Base-by-base conservation (phyloP, 352 stramenopile genomes). In the Aphanomyces astaci region DNA sequence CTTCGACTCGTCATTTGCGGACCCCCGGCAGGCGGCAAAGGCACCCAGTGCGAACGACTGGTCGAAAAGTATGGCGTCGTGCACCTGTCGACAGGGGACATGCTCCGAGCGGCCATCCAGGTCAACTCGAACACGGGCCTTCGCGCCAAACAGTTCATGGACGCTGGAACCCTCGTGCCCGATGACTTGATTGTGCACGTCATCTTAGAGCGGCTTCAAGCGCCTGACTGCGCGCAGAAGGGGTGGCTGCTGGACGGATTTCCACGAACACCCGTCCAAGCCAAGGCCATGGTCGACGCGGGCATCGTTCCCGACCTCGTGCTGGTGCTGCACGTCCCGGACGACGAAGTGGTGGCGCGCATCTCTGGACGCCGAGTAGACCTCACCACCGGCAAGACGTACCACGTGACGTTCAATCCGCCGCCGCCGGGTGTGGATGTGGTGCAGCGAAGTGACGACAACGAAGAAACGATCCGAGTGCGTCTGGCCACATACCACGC, bases 321-420 rank as follows among this genome's bases (percentile, higher is more conserved):
- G 65, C 73, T 98, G 13, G 82, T 97, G 31, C 86, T 99, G 31
- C 76, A 98, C 15, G 94, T 98, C 9, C 94, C 94, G 0, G 95
- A 99, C 71, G 88, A 90, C 32, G 89, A 98, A 32, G 86, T 98
- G 15, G 89, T 98, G 72, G 95, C 97, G 62, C 88, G 96, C 59
- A 98, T 98, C 62, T 97, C 90, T 43, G 96, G 96, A 52, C 84
- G 96, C 32, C 93, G 95, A 65, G 89, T 98, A 32, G 94, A 99
- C 73, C 95, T 96, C 31, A 82, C 86, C 36, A 96, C 80, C 1
- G 94, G 95, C 73, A 90, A 95, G 62, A 97, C 88, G 60, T 99
- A 98, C 76, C 96, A 99, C 62, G 79, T 98, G 4, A 96, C 98
- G 72, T 98, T 97, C 76, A 96, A 94, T 63, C 94, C 95, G 15